A percentile compares a stretch with the other conserved stretches of the same genome.
Conservation (phyloP, 768 basidiomycete species). For the Phlebiopsis gigantea region DNA sequence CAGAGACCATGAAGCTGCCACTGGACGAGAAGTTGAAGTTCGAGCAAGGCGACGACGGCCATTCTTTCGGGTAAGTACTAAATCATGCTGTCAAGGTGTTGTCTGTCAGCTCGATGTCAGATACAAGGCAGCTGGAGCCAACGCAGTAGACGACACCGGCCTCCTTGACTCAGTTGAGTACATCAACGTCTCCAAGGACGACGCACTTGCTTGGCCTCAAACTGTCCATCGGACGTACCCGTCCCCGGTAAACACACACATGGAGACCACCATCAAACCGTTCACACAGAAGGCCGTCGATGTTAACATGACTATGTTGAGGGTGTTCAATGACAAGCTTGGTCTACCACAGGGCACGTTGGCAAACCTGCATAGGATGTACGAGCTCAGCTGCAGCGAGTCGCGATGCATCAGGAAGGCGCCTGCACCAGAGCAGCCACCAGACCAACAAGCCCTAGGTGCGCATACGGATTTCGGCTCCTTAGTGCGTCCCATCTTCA, state of each 20-base stretch:
- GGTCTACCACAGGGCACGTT: constrained; percentile 29
- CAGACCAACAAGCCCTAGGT: constrained; percentile 23
- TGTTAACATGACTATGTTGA: constrained; percentile 26
- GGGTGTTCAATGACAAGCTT: constrained; percentile 26
- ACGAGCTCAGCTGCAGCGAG: constrained; percentile 27
- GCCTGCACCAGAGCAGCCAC: constrained; percentile 12
- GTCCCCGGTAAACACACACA: constrained; percentile 23
- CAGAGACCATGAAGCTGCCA: constrained; percentile 34
- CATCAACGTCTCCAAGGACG: constrained; percentile 33
- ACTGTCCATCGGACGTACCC: constrained; percentile 30
- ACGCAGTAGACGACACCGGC: constrained; percentile 29
- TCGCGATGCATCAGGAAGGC: constrained; percentile 29
- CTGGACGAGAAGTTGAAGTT: constrained; percentile 37
- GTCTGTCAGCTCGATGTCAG: background rate
- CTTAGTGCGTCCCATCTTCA: constrained; percentile 19
- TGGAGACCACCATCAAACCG: constrained; percentile 23
- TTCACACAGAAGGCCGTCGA: constrained; percentile 27
- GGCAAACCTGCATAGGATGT: constrained; percentile 19
- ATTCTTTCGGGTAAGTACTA: constrained; percentile 31
- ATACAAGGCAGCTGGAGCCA: constrained; percentile 28
- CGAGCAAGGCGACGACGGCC: constrained; percentile 38
- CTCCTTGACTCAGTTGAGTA: constrained; percentile 29
- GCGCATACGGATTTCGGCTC: constrained; percentile 33
- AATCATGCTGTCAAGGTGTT: background rate
- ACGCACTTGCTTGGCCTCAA: constrained; percentile 28